Evolutionary conservation across 164 flowering plant species (phyloP).

Genomic region (Nelumbo lutea): DNA sequence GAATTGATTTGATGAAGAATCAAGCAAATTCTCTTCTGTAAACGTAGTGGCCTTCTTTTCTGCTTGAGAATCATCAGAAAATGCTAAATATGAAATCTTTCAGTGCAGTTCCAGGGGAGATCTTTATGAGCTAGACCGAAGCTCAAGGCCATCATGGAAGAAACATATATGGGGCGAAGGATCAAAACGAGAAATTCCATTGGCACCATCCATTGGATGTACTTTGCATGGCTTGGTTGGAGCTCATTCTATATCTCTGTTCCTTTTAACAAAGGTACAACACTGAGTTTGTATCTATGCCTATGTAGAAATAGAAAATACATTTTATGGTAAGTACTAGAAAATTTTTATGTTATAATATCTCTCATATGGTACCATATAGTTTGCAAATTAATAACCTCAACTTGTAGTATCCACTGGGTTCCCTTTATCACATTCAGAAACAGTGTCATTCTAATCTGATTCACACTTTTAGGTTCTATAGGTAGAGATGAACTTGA

Average conservation of each 20-base stretch:
- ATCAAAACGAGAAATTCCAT: constrained; percentile 30
- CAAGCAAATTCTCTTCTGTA: not conserved
- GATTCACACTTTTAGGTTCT: not conserved
- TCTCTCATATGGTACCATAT: not conserved
- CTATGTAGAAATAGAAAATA: not conserved
- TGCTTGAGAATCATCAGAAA: not conserved
- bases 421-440: not conserved
- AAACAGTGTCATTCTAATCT: not conserved
- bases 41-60: not conserved
- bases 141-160: constrained; percentile 83
- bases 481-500: not conserved
- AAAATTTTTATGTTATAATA: not conserved
- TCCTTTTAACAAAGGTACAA: constrained; percentile 68
- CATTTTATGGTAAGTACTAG: not conserved
- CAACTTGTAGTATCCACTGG: not conserved
- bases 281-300: not conserved
- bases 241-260: constrained; percentile 61
- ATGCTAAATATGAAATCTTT: constrained; percentile 18
- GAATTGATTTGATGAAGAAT: not conserved
- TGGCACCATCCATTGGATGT: constrained; percentile 42
- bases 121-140: constrained; percentile 66
- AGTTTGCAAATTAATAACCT: not conserved
- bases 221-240: constrained; percentile 45
- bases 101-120: constrained; percentile 69
- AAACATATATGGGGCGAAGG: constrained; percentile 63